Conservation (phyloP, 345 rosid species). For the Corchorus capsularis region DNA sequence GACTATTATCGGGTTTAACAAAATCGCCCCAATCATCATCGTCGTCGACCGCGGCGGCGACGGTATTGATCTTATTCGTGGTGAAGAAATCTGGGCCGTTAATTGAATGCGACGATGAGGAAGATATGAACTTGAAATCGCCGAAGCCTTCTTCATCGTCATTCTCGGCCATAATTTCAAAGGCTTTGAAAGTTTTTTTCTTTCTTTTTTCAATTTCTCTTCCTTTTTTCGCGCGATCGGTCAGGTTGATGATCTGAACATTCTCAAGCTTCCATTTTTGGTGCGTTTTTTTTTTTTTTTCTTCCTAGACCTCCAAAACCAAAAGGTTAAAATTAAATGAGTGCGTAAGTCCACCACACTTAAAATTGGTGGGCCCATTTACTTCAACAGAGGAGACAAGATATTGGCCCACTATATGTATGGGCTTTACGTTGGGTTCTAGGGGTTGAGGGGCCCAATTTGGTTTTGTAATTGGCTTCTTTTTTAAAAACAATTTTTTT, state of each 20-base stretch:
- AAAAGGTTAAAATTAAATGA: too few species aligned
- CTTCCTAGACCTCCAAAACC: too few species aligned
- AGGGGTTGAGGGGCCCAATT: neutral
- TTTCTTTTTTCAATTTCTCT: neutral
- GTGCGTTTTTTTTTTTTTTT: neutral
- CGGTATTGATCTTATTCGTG: neutral
- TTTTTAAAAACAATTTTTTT: too few species aligned
- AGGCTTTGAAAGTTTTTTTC: neutral
- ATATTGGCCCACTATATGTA: neutral
- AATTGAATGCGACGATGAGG: slow-evolving; percentile 22
- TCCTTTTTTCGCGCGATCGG: slow-evolving; percentile 19
- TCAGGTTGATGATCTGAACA: neutral
- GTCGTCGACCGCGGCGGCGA: slow-evolving; percentile 9
- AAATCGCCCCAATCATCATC: slow-evolving; percentile 93
- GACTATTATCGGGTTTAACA: slow-evolving; percentile 35
- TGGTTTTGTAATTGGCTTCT: too few species aligned
- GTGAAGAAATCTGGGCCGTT: slow-evolving; percentile 43
- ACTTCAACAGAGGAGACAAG: neutral
- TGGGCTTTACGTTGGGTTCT: neutral
- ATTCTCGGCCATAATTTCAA: slow-evolving; percentile 35
- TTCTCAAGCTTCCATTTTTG: neutral
- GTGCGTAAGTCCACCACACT: neutral
- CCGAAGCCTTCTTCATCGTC: slow-evolving; percentile 57
- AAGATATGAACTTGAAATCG: slow-evolving; percentile 45
- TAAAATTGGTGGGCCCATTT: neutral